Conservation (phyloP, 1,139 yeast species). For the Yamadazyma triangularis region DNA sequence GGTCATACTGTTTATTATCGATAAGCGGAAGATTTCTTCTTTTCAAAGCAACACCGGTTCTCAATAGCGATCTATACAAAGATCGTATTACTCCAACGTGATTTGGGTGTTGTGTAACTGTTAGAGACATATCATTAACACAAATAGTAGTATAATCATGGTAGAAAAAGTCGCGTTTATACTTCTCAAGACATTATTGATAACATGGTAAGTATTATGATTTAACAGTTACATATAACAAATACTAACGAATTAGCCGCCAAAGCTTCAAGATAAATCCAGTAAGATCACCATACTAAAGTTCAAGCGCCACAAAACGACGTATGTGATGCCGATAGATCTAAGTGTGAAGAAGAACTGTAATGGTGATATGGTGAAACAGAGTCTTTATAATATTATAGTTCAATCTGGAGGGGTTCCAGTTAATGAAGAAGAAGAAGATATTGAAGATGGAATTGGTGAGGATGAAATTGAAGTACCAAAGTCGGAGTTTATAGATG, state of each 20-base stretch:
- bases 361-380: slow-evolving; percentile 26
- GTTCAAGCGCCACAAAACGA: slow-evolving; percentile 38
- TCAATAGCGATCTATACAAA: slow-evolving; percentile 12
- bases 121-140: too few relatives aligned
- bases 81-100: slow-evolving; percentile 12
- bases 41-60: neutral
- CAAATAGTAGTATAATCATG: too few relatives aligned
- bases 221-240: neutral
- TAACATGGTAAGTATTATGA: slow-evolving; percentile 9
- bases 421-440: slow-evolving; percentile 14
- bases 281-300: slow-evolving; percentile 30
- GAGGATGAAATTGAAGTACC: slow-evolving; percentile 25
- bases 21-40: neutral
- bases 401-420: slow-evolving; percentile 46
- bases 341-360: slow-evolving; percentile 12
- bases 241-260: slow-evolving; percentile 26
- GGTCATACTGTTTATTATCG: neutral
- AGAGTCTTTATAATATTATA: slow-evolving; percentile 31
- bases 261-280: slow-evolving; percentile 19
- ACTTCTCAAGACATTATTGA: too few relatives aligned
- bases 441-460: slow-evolving; percentile 20
- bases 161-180: too few relatives aligned
- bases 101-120: slow-evolving; percentile 4
- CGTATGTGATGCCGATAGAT: slow-evolving; percentile 40
- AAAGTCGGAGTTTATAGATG: slow-evolving; percentile 22